Evolutionary conservation across 495 filamentous ascomycete genomes (phyloP).

Genomic region (Talaromyces proteolyticus): DNA sequence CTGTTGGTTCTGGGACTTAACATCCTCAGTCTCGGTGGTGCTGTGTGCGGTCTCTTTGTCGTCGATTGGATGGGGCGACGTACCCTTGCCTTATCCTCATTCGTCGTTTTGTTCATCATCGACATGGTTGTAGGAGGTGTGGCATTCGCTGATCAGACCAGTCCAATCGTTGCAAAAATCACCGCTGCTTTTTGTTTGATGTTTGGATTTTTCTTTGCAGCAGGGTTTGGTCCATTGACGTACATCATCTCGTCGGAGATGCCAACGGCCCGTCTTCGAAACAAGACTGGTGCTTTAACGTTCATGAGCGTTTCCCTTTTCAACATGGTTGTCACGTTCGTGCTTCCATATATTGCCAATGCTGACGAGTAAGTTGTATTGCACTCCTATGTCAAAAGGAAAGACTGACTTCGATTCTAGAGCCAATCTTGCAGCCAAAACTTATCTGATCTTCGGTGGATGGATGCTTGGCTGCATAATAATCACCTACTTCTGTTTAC

Average conservation of each 20-base stretch:
- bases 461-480: slow-evolving; percentile 21
- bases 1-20: neutral
- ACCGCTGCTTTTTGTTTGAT: neutral
- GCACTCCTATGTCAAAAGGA: neutral
- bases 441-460: slow-evolving; percentile 34
- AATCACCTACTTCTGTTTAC: slow-evolving; percentile 47
- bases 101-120: neutral
- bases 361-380: neutral
- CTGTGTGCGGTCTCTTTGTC: neutral
- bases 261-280: slow-evolving; percentile 5
- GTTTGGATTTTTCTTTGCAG: slow-evolving; percentile 8
- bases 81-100: neutral
- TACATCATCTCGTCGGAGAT: slow-evolving; percentile 10
- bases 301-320: neutral
- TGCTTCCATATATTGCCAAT: neutral
- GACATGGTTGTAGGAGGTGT: neutral
- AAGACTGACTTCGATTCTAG: neutral
- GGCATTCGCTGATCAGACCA: neutral
- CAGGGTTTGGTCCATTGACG: slow-evolving; percentile 8
- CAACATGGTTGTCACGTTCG: slow-evolving; percentile 1
- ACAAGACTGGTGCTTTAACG: neutral
- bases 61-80: neutral
- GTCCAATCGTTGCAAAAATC: neutral
- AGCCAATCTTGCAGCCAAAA: neutral
- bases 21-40: neutral